These are phyloP conservation scores for Leishmania guyanensis DNA, from an alignment of 208 protist genomes.

Conservation along the genomic window DNA sequence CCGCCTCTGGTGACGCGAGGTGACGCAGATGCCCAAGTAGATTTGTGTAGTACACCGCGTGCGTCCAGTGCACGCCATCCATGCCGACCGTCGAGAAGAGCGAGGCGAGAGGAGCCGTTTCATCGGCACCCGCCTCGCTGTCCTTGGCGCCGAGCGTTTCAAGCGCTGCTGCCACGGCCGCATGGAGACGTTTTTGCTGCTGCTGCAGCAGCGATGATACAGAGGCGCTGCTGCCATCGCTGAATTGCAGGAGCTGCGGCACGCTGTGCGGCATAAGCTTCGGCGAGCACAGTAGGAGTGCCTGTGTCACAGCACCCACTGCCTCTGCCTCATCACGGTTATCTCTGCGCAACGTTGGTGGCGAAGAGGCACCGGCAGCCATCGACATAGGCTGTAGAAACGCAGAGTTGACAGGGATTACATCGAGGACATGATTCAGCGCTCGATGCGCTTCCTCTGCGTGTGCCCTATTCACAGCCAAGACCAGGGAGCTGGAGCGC, in stretches of 20 bases:
- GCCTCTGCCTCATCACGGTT: slow-evolving; percentile 9
- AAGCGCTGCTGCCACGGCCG: slow-evolving; percentile 27
- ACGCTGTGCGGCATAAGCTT: slow-evolving; percentile 22
- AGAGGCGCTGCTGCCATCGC: background rate
- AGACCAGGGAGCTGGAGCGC: slow-evolving; percentile 35
- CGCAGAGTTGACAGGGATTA: slow-evolving; percentile 9
- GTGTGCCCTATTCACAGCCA: slow-evolving; percentile 32
- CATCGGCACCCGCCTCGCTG: background rate
- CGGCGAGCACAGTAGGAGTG: slow-evolving; percentile 13
- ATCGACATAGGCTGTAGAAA: slow-evolving; percentile 24
- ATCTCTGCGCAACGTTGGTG: slow-evolving; percentile 12
- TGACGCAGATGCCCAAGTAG: slow-evolving; percentile 26
- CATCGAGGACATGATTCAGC: background rate
- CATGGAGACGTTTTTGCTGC: slow-evolving; percentile 13
- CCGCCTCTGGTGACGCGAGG: slow-evolving; percentile 8
- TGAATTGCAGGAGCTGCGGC: slow-evolving; percentile 22
- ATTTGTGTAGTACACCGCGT: slow-evolving; percentile 37
- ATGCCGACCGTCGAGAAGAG: slow-evolving; percentile 33
- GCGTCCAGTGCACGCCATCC: slow-evolving; percentile 38
- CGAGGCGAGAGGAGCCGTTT: slow-evolving; percentile 11
- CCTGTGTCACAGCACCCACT: slow-evolving; percentile 9
- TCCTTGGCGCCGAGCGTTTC: slow-evolving; percentile 10
- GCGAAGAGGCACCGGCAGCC: slow-evolving; percentile 7
- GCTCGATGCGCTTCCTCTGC: slow-evolving; percentile 8
- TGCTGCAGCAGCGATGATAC: background rate